Conservation (phyloP, 139 green algal species). For the Micromonas commoda region DNA sequence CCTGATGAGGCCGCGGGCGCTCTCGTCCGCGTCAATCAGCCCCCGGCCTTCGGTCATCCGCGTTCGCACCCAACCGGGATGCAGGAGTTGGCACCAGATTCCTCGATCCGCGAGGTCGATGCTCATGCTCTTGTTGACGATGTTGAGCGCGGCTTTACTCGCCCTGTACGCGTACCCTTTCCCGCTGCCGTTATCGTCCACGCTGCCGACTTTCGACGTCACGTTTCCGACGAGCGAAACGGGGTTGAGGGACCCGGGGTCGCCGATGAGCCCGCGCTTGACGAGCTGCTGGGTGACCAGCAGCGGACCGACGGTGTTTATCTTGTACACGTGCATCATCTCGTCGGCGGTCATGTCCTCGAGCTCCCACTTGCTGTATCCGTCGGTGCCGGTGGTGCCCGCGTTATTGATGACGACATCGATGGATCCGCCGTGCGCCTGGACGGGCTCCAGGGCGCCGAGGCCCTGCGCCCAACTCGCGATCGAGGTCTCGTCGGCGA, state of each 20-base stretch:
- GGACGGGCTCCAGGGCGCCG: not conserved
- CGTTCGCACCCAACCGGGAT: conserved; percentile 38
- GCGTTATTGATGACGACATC: conserved; percentile 39
- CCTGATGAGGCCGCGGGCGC: conserved; percentile 7
- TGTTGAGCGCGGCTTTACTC: conserved; percentile 35
- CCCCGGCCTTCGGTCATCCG: conserved; percentile 29
- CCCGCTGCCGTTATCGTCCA: conserved; percentile 36
- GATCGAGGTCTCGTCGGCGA: conserved; percentile 6
- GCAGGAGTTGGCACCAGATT: conserved; percentile 22
- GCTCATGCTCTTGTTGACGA: conserved; percentile 32
- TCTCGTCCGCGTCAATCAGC: conserved; percentile 25
- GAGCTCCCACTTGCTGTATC: conserved; percentile 23
- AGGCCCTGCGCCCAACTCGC: not conserved
- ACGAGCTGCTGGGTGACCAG: conserved; percentile 24
- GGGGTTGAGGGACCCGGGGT: not conserved
- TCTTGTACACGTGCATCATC: conserved; percentile 35
- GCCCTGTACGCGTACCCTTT: conserved; percentile 34
- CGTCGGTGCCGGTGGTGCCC: conserved; percentile 18
- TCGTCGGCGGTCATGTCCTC: conserved; percentile 21
- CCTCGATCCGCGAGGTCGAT: conserved; percentile 33
- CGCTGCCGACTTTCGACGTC: conserved; percentile 31
- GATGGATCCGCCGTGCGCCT: not conserved
- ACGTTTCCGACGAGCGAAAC: conserved; percentile 34
- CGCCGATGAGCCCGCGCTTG: conserved; percentile 12
- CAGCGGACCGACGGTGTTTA: conserved; percentile 35